Evolutionary conservation across 2,329 filamentous ascomycete species (phyloP), one percentile per base, ranked within the genome.

Genomic region (Aspergillus sp.): DNA sequence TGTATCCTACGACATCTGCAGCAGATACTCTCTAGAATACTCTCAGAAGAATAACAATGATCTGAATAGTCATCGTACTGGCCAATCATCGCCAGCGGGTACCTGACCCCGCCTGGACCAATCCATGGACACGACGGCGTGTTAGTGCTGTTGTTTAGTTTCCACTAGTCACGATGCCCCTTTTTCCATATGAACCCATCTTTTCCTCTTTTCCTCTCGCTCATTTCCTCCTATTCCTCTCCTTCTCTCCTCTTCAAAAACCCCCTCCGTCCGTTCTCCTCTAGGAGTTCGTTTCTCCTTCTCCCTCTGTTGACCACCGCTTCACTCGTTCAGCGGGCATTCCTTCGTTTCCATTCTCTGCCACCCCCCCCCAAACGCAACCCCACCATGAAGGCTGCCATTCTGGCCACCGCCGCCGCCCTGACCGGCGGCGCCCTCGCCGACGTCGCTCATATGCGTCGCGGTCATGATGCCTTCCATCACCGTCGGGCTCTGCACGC

Each of bases 261-360:
- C 5, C 23, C 10, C 23, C 23, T 9, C 23, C 3, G 7, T 9
- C 23, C 23, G 7, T 1, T 25, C 23, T 25, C 23, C 23, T 9
- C 7, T 9, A 6, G 23, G 23, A 25, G 23, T 51, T 36, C 19
- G 29, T 40, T 25, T 52, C 43, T 32, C 54, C 29, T 47, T 47
- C 16, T 51, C 54, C 47, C 40, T 51, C 44, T 55, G 49, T 58
- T 68, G 65, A 70, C 64, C 59, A 73, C 66, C 70, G 69, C 69
- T 69, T 73, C 66, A 75, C 72, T 69, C 89, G 74, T 91, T 93
- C 78, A 91, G 89, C 89, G 88, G 88, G 84, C 87, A 85, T 79
- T 89, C 86, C 76, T 88, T 69, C 52, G 56, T 19, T 16, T 13
- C 21, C n/a, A 31, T 38, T 32, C 49, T 49, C 14, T 45, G 31